These are phyloP conservation scores for Neurospora sp. DNA, from an alignment of 495 filamentous ascomycete species.

Conservation along the genomic window DNA sequence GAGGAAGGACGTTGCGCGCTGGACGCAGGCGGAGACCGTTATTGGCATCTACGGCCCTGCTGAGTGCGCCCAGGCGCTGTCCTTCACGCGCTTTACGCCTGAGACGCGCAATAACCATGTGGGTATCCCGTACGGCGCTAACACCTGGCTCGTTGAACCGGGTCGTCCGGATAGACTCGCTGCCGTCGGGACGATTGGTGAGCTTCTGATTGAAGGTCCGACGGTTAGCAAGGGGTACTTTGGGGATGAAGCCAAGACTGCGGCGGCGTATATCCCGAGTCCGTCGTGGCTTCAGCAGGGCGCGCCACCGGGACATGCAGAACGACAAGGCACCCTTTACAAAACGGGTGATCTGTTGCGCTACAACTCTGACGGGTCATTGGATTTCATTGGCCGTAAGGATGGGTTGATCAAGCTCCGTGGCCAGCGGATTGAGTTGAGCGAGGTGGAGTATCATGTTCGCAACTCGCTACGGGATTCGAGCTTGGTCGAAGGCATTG, in stretches of 20 bases:
- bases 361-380: slow-evolving; percentile 41
- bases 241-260: neutral
- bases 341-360: slow-evolving; percentile 51
- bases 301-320: neutral
- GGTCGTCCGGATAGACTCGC: slow-evolving; percentile 21
- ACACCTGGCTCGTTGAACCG: slow-evolving; percentile 21
- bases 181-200: slow-evolving; percentile 35
- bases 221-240: slow-evolving; percentile 21
- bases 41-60: slow-evolving; percentile 48
- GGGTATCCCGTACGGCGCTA: neutral
- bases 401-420: slow-evolving; percentile 30
- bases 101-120: neutral
- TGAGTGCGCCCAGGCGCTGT: slow-evolving; percentile 29
- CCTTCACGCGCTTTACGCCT: neutral
- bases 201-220: slow-evolving; percentile 38
- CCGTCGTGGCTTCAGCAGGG: slow-evolving; percentile 17
- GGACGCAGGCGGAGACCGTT: slow-evolving; percentile 24
- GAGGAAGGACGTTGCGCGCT: slow-evolving; percentile 7
- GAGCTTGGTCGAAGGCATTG: neutral
- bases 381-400: slow-evolving; percentile 37
- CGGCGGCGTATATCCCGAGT: slow-evolving; percentile 33
- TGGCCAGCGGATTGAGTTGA: slow-evolving; percentile 31
- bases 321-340: slow-evolving; percentile 29
- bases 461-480: neutral
- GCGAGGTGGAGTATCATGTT: slow-evolving; percentile 48